Evolutionary conservation across 2,329 filamentous ascomycete species (phyloP), one percentile per base, ranked within the genome.

Genomic region (Simplicillium aogashimaense): DNA sequence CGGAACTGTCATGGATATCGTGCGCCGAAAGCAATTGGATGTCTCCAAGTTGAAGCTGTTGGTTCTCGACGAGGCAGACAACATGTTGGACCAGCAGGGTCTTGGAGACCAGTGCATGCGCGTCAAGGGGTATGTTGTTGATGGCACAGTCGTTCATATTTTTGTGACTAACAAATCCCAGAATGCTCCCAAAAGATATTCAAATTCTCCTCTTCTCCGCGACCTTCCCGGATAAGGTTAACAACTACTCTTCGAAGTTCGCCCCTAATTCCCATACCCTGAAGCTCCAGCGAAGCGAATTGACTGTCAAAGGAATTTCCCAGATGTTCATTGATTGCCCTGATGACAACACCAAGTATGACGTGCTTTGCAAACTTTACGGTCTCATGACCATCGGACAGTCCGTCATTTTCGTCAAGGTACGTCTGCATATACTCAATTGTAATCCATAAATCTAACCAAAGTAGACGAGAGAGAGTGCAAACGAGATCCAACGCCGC

Each of bases 291-390:
- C 85, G 89, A 45, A 84, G 94, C 52, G 87, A 98, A 57, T 78
- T 97, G 53, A 97, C 90, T 0, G 90, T 98, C 45, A 87, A 92
- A 60, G 92, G 92, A 16, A 98, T 98, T 58, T 94, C 90, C 50
- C 92, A 98, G 57, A 86, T 98, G 66, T 98, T 94, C 58, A 86
- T 98, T 59, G 92, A 98, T 61, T 97, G 90, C 54, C 77, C 84
- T 16, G 73, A 74, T 29, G 85, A 94, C 49, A 67, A 80, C 29
- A 79, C 86, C 54, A 97, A 97, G 60, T 98, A 94, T 57, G 77
- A 83, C 29, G 81, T 86, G 42, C 77, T 98, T 7, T 84, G 94
- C 59, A 86, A 90, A 57, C 83, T 98, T 44, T 98, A 98, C 58
- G 89, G 90, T 43, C 70, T 97, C 35, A 90, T 98, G 77, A 95